A percentile compares a stretch with the other conserved stretches of the same genome.
Evolutionary conservation across 2,329 filamentous ascomycete genomes (phyloP).

Genomic region (Zymoseptoria brevis): DNA sequence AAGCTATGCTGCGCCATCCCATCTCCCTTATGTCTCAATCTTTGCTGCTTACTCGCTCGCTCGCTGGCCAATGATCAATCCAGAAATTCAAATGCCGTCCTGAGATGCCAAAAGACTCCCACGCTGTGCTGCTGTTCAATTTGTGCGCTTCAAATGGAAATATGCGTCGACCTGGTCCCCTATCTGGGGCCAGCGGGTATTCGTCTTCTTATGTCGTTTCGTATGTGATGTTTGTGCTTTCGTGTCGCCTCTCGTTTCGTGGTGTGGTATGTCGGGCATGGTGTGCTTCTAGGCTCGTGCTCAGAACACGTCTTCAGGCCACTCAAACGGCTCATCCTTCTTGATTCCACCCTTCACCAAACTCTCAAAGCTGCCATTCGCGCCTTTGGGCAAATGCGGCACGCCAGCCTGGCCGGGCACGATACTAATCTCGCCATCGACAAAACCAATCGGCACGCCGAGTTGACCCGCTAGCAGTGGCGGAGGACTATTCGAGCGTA

Average conservation of each 20-base stretch:
- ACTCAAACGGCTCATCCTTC: constrained; percentile 23
- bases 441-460: constrained; percentile 15
- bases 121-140: not conserved
- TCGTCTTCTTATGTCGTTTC: not conserved
- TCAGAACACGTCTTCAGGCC: constrained; percentile 32
- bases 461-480: constrained; percentile 2
- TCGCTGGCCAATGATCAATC: not conserved
- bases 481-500: constrained; percentile 16
- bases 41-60: not conserved
- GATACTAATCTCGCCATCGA: constrained; percentile 13
- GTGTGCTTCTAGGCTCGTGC: not conserved
- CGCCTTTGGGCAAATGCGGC: constrained; percentile 13
- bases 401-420: constrained; percentile 19
- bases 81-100: not conserved
- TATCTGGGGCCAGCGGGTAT: not conserved
- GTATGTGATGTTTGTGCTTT: not conserved
- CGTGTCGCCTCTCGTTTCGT: not conserved
- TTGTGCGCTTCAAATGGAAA: not conserved
- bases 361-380: constrained; percentile 9
- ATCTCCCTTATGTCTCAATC: not conserved
- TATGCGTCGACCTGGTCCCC: not conserved
- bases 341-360: constrained; percentile 3
- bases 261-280: not conserved
- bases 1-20: not conserved
- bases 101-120: not conserved